A percentile compares a stretch with the other conserved stretches of the same genome.
Evolutionary conservation across 1,284 basidiomycete genomes (phyloP).

Genomic region (Tremellales sp.): DNA sequence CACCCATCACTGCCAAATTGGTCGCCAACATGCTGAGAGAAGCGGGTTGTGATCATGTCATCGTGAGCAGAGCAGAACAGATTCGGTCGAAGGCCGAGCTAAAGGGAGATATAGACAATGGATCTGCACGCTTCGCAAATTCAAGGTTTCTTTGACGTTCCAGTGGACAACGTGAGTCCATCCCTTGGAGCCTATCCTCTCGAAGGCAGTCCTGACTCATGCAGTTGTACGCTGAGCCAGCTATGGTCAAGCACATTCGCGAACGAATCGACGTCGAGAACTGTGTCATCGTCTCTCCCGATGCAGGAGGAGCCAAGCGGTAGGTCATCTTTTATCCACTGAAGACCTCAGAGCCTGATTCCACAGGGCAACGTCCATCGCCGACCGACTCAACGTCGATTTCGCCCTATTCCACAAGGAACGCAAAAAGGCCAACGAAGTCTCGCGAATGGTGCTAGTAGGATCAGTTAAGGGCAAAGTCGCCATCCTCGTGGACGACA

Average conservation of each 20-base stretch:
- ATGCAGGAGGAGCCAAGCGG: slow-evolving; percentile 98
- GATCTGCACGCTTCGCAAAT: slow-evolving; percentile 97
- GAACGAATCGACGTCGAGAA: slow-evolving; percentile 79
- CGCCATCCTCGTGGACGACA: slow-evolving; percentile 98
- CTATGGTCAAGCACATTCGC: slow-evolving; percentile 90
- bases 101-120: slow-evolving; percentile 86
- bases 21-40: slow-evolving; percentile 99
- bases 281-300: slow-evolving; percentile 95
- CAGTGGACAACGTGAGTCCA: slow-evolving; percentile 90
- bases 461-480: slow-evolving; percentile 89
- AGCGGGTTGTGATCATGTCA: slow-evolving; percentile 97
- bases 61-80: slow-evolving; percentile 67
- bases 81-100: not conserved
- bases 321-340: slow-evolving; percentile 45
- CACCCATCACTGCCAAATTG: slow-evolving; percentile 97
- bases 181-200: not conserved
- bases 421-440: slow-evolving; percentile 98
- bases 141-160: slow-evolving; percentile 99
- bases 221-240: slow-evolving; percentile 95
- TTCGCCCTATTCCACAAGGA: slow-evolving; percentile 99
- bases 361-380: slow-evolving; percentile 88
- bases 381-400: slow-evolving; percentile 92
- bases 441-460: slow-evolving; percentile 97
- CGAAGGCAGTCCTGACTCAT: not conserved
- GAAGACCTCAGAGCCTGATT: not conserved